Base-by-base conservation (phyloP, 2,329 filamentous ascomycete species). In the Trichoderma lentiforme region DNA sequence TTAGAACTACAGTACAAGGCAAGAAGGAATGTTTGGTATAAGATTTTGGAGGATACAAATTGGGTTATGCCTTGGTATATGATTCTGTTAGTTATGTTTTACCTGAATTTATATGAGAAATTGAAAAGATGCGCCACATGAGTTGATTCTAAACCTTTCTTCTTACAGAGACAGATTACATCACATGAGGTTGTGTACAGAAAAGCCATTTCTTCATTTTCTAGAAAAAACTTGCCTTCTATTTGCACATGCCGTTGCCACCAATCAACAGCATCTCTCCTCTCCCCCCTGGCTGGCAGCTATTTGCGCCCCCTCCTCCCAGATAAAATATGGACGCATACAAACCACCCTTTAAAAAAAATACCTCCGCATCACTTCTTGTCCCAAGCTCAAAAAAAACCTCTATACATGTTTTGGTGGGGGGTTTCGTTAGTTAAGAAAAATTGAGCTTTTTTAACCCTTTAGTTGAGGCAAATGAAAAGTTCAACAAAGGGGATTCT, bases 401-500 rank as follows among this genome's bases (percentile, higher is more conserved):
- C 39, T 70, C 66, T 70, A 61, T 70, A 70, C 34, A 70, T 47
- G 47, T 60, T 32, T 68, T 39, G 60, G 60, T 57, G 47, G 47
- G 47, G 60, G 58, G 34, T 18, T 30, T 68, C 18, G 36, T 58
- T 61, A 24, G 28, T 36, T 43, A 43, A 43, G 15, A 43, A n/a
- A 53, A 53, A 14, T 36, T 34, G 36, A 32, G 34, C 36, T 21
- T n/a, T 43, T 43, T 56, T 39, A 4, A 18, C 30, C n/a, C 11
- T 61, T 61, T 39, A 11, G 11, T 62, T 24, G n/a, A 15, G 30
- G 14, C 15, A 32, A 21, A 24, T 21, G 24, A 51, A 64, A 51
- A 14, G 3, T 58, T 58, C 63, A 76, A 73, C 78, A 75, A 76
- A 77, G 77, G 75, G 75, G 74, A 71, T 73, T 71, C 72, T 71